Base-by-base conservation (phyloP, 2,329 filamentous ascomycete genomes). In the Phoma sp. region DNA sequence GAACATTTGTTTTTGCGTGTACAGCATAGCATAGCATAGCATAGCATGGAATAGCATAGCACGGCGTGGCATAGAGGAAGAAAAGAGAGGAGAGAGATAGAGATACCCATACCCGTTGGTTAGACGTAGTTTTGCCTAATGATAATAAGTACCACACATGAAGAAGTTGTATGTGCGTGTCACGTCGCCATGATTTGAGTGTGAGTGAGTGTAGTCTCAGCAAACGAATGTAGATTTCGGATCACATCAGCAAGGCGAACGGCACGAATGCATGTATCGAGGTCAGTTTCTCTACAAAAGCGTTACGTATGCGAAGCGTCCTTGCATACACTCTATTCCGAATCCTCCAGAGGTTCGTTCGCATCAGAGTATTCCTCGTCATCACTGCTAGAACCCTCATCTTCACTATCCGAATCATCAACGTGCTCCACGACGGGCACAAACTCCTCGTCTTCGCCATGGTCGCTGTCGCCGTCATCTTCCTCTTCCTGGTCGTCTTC, bases 361-460 rank as follows among this genome's bases (percentile, higher is more conserved):
- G 58, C 55, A 44, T 61, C 58, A 15, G 24, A 32, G 17, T 48
- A 58, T 1, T 35, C 44, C 19, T 61, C 55, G 0, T 54, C 50
- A 2, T 59, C 59, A n/a, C 47, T 41, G 17, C 39, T 44, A n/a
- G 54, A 58, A 10, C 32, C 47, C 10, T 53, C 49, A 4, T 51
- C 55, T 10, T 63, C 58, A 6, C 55, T 50, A 7, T 63, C 61
- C 2, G 62, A 62, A 10, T 63, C 53, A 31, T 65, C 62, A 1
- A 65, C 36, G 8, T 58, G 59, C 43, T 60, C 45, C 9, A 48
- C 40, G 3, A 51, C 48, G 9, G 57, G 56, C 5, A 49, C 52
- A 17, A 63, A 65, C 5, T 62, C 61, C 2, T 63, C 58, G 0
- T 62, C 62, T 12, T 62, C 59, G 5, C 60, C 44, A 33, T 62